Evolutionary conservation across 768 basidiomycete species (phyloP), one percentile per base, ranked within the genome.

Genomic region (Termitomyces sp.): DNA sequence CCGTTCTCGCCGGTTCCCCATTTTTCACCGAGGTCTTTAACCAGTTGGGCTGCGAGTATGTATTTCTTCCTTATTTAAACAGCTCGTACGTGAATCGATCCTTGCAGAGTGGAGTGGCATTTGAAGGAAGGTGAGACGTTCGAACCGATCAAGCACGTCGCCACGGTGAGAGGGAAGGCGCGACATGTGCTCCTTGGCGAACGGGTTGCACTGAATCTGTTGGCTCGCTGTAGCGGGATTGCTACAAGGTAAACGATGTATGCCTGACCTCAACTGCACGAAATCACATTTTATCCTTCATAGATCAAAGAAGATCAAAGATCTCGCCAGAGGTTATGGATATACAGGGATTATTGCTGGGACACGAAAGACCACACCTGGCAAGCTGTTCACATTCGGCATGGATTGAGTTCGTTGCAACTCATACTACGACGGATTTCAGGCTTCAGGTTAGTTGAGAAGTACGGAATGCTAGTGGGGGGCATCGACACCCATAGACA

Each of bases 401-500:
- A 24, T 33, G 18, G 24, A 18, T 28, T n/a, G 39, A 55, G 8
- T 54, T 28, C 6, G 15, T 33, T n/a, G n/a, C 24, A n/a, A 12
- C 32, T n/a, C 6, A 20, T 32, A 32, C 6, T 28, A 55, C 4
- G 8, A 2, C 7, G 28, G 36, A 33, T 53, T 52, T 24, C 54
- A 91, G 90, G 96, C 2, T 99, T 99, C 78, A 82, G 97, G 51
- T 79, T 98, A 35, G 96, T 98, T 6, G 97, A 99, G 75, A 99
- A 99, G 75, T 98, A 99, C 71, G 97, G 89, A 4, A 98, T 99
- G 97, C 76, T 98, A 49, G 93, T 98, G 15, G 97, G 97, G 18
- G 97, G 97, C 7, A 90, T 98, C 67, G 96, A 99, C 71, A 79
- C 92, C 9, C 97, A 99, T 78, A 86, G 97, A 24, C 90, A 97